A percentile compares a stretch with the other conserved stretches of the same genome.
phyloP scores from a whole-genome alignment of 306 rosid genomes.

The Pyrus bretschneideri region DNA sequence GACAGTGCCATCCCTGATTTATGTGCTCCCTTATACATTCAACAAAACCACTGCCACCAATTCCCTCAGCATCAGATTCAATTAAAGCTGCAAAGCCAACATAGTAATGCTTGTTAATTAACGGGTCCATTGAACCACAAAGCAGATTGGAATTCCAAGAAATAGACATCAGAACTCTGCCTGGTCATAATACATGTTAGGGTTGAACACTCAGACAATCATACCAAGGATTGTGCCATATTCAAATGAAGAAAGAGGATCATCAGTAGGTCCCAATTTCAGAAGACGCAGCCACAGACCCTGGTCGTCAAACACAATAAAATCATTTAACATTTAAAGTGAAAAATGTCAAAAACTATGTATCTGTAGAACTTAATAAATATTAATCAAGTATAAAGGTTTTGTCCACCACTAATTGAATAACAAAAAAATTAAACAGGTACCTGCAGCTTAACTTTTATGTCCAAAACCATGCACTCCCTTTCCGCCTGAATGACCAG shows the following conservation, averaged over 20 bases:
- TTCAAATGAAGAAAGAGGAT: constrained; percentile 98
- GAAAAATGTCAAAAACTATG: not conserved
- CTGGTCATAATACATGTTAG: constrained; percentile 9
- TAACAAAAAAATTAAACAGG: not conserved
- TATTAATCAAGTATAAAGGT: not conserved
- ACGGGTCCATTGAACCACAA: constrained; percentile 10
- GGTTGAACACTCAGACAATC: constrained; percentile 10
- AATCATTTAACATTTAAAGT: not conserved
- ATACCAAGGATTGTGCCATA: constrained; percentile 98
- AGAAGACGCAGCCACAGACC: constrained; percentile 98
- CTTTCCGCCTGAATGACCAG: constrained; percentile 79
- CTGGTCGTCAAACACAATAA: constrained; percentile 36
- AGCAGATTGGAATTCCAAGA: constrained; percentile 19
- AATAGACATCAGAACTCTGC: constrained; percentile 11
- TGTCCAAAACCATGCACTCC: constrained; percentile 95
- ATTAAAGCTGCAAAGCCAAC: constrained; percentile 75
- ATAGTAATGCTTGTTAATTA: constrained; percentile 17
- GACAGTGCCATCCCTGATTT: constrained; percentile 94
- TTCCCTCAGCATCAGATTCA: constrained; percentile 99
- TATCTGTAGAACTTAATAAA: not conserved
- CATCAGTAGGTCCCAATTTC: constrained; percentile 87
- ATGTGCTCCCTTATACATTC: constrained; percentile 98
- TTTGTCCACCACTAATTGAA: not conserved
- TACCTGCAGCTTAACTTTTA: constrained; percentile 98
- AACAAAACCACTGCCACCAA: constrained; percentile 96